Conservation (phyloP, 768 basidiomycete species). For the Boletus edulis region DNA sequence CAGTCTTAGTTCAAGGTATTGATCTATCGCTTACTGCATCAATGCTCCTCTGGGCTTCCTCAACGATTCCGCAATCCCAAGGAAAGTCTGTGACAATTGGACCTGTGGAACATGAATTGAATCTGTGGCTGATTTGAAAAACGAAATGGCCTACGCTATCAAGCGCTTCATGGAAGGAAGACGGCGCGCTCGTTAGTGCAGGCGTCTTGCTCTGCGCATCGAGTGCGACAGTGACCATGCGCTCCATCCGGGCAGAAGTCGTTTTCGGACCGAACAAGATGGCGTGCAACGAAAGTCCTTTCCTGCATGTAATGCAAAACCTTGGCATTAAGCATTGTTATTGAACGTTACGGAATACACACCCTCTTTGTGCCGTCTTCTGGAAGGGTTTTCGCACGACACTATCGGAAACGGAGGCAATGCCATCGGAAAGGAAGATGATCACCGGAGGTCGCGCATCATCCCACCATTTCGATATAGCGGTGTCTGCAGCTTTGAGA, state of each 20-base stretch:
- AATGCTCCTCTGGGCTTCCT: constrained; percentile 50
- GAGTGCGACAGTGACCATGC: constrained; percentile 49
- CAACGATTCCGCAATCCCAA: constrained; percentile 57
- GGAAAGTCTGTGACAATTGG: constrained; percentile 51
- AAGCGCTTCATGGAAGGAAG: constrained; percentile 49
- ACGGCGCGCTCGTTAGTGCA: constrained; percentile 28
- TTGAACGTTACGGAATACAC: background rate
- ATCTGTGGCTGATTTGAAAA: background rate
- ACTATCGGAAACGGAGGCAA: constrained; percentile 36
- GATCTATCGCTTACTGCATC: constrained; percentile 21
- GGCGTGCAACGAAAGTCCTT: constrained; percentile 56
- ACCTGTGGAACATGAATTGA: constrained; percentile 33
- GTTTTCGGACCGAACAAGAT: constrained; percentile 48
- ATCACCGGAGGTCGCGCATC: constrained; percentile 46
- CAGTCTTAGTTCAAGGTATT: background rate
- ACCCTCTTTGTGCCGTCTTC: constrained; percentile 41
- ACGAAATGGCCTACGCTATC: constrained; percentile 38
- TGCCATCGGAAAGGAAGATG: constrained; percentile 58
- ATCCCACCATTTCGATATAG: constrained; percentile 45
- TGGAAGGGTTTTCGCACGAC: constrained; percentile 38
- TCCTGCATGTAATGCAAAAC: constrained; percentile 30
- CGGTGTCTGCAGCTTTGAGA: constrained; percentile 32
- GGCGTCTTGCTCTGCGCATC: constrained; percentile 41
- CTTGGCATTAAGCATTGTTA: background rate
- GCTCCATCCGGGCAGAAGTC: constrained; percentile 29